A percentile compares a stretch with the other conserved stretches of the same genome.
Evolutionary conservation across 1,139 yeast genomes (phyloP).

Genomic region (Sugiyamaella neomexicana): DNA sequence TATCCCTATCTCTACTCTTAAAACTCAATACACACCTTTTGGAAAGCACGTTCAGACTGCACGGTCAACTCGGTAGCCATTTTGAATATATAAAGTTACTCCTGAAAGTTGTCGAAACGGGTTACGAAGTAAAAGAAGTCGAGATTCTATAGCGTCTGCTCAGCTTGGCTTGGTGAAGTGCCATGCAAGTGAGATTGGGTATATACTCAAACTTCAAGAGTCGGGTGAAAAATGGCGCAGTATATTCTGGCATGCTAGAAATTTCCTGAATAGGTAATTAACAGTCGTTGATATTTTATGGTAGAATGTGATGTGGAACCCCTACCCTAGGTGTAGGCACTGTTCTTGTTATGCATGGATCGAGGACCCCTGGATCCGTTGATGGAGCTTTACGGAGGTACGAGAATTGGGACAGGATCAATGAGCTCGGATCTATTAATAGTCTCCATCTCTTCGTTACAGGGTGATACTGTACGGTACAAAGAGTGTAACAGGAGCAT

Average conservation of each 20-base stretch:
- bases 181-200: neutral
- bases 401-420: too few relatives aligned
- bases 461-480: too few relatives aligned
- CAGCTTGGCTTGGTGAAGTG: constrained; percentile 10
- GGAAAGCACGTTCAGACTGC: constrained; percentile 99
- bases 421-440: too few relatives aligned
- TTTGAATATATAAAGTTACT: constrained; percentile 40
- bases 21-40: constrained; percentile 69
- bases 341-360: too few relatives aligned
- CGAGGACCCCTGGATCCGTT: too few relatives aligned
- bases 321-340: constrained; percentile 8
- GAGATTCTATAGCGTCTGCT: constrained; percentile 10
- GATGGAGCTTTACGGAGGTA: too few relatives aligned
- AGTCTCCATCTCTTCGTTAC: too few relatives aligned
- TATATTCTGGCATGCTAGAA: neutral
- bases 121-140: constrained; percentile 14
- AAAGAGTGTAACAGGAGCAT: neutral
- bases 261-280: constrained; percentile 6
- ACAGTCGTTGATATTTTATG: neutral
- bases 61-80: constrained; percentile 99
- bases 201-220: neutral
- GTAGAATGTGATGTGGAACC: neutral
- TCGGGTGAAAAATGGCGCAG: constrained; percentile 11
- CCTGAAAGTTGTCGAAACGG: constrained; percentile 15
- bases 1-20: neutral